Evolutionary conservation across 345 rosid species (phyloP).

Genomic region (Lagerstroemia speciosa): DNA sequence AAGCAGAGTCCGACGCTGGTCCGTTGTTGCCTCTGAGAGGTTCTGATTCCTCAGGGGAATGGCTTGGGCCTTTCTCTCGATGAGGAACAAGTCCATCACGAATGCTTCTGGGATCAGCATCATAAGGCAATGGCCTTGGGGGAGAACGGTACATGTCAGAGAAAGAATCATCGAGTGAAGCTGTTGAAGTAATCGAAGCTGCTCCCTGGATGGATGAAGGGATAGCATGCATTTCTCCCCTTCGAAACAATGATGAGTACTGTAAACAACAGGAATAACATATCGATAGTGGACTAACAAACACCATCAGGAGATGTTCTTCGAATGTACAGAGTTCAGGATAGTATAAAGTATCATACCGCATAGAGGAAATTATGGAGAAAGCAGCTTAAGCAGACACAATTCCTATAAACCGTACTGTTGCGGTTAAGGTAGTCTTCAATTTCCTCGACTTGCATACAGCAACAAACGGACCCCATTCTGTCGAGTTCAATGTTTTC

Average conservation of each 20-base stretch:
- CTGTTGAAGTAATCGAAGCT: constrained; percentile 51
- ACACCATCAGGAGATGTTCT: neutral
- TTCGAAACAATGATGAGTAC: constrained; percentile 62
- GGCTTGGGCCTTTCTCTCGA: constrained; percentile 85
- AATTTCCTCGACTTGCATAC: constrained; percentile 54
- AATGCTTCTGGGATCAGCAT: constrained; percentile 55
- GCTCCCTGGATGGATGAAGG: constrained; percentile 73
- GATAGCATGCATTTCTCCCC: constrained; percentile 67
- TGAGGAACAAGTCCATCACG: constrained; percentile 49
- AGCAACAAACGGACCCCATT: constrained; percentile 93
- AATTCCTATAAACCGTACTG: constrained; percentile 65
- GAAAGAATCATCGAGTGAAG: constrained; percentile 70
- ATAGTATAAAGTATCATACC: constrained; percentile 31
- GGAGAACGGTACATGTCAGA: constrained; percentile 81
- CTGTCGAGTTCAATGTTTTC: constrained; percentile 4
- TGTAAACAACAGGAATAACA: constrained; percentile 16
- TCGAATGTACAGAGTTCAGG: neutral
- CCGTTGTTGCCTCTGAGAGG: constrained; percentile 58
- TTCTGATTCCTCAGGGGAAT: constrained; percentile 75
- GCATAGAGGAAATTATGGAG: constrained; percentile 56
- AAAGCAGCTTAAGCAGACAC: constrained; percentile 72
- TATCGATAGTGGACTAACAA: neutral
- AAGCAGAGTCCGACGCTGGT: constrained; percentile 49
- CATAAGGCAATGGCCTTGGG: constrained; percentile 95
- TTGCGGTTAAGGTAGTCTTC: constrained; percentile 76